Evolutionary conservation across 2,329 filamentous ascomycete genomes (phyloP), one percentile per base, ranked within the genome.

Genomic region (Neopestalotiopsis clavispora): DNA sequence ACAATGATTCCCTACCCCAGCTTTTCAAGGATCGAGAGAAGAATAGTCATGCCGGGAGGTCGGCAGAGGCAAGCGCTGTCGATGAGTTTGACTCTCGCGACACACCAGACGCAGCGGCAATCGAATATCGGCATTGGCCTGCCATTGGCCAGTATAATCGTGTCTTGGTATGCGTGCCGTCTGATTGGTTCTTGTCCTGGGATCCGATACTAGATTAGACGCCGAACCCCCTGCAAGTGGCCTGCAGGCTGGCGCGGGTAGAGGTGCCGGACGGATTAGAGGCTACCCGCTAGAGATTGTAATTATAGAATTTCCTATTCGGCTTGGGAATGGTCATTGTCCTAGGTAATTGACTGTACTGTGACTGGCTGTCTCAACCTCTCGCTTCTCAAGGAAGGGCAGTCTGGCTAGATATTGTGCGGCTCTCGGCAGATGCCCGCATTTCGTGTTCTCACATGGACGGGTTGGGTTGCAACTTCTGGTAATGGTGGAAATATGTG

Each of bases 131-230:
- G 52, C 20, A 12, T 59, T 60, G 30, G 28, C 56, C n/a, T 65
- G 65, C 69, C 7, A 67, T 67, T 67, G 65, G 65, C 42, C 14
- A 13, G 40, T 17, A 23, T 17, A 42, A n/a, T 30, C 34, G 10
- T 59, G 52, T 40, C 32, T 67, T 60, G 23, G 17, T 72, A 71
- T 71, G 62, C 66, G 40, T 42, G 42, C 49, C 17, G 23, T 28
- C 67, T 71, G 71, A 72, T 74, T 75, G 71, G 71, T 38, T 64
- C 20, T 28, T 38, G 45, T 49, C 34, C 28, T 52, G 49, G 40
- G 59, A 28, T 20, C 42, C 57, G 40, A 38, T 3, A 49, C 56
- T 40, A 42, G 17, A 68, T 57, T 68, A 73, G 71, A 69, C 74
- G 73, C 72, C 67, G 64, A 49, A 9, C 58, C 38, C 69, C 69